Evolutionary conservation across 768 basidiomycete genomes (phyloP).

Genomic region (Aureoboletus auriporus): DNA sequence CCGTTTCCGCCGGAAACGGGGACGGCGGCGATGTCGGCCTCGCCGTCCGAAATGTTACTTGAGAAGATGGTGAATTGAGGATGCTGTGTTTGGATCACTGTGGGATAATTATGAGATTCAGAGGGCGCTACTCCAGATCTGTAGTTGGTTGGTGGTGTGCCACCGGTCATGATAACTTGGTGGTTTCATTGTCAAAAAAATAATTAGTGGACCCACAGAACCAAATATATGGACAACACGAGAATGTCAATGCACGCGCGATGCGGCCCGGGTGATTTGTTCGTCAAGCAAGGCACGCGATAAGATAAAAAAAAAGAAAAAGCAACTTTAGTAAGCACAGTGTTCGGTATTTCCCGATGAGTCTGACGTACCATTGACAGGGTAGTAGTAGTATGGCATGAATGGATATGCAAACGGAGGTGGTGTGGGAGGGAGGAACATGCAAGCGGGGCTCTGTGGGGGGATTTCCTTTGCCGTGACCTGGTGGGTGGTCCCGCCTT

Average conservation of each 20-base stretch:
- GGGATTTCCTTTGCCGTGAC: constrained; percentile 5
- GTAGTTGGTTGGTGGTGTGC: constrained; percentile 15
- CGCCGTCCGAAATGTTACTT: constrained; percentile 15
- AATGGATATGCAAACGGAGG: too few relatives aligned
- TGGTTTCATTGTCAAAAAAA: constrained; percentile 27
- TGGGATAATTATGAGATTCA: constrained; percentile 9
- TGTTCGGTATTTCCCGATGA: constrained; percentile 15
- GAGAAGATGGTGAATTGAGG: constrained; percentile 11
- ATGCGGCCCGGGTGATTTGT: constrained; percentile 3
- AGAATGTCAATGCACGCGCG: constrained; percentile 9
- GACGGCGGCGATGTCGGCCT: constrained; percentile 16
- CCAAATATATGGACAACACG: constrained; percentile 31
- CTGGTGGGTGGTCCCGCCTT: constrained; percentile 21
- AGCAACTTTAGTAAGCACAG: constrained; percentile 13
- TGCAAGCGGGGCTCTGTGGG: constrained; percentile 1
- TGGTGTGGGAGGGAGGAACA: background rate
- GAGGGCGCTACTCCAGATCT: constrained; percentile 3
- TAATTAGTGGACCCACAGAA: constrained; percentile 30
- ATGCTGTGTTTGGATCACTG: constrained; percentile 5
- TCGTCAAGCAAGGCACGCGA: background rate
- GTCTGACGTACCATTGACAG: background rate
- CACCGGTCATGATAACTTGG: constrained; percentile 24
- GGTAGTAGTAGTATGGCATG: too few relatives aligned
- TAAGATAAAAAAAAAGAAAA: constrained; percentile 22
- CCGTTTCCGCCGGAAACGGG: constrained; percentile 12